Percentiles rank a stretch among this genome's conserved stretches.
Conservation (phyloP, 306 rosid genomes). For the Cucurbita argyrosperma region DNA sequence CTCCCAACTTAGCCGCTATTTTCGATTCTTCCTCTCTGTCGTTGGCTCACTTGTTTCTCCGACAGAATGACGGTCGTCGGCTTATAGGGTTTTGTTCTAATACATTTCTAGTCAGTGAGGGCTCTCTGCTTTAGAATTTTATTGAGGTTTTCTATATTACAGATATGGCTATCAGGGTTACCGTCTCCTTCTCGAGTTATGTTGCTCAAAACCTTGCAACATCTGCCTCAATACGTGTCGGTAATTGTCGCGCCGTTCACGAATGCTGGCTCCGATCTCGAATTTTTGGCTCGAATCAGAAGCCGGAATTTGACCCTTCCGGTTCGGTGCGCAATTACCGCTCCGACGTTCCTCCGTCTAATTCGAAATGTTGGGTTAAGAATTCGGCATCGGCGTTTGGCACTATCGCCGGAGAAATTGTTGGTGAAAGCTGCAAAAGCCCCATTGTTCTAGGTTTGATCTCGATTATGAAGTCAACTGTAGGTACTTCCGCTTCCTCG, state of each 20-base stretch:
- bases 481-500: slow-evolving; percentile 28
- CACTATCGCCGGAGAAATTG: slow-evolving; percentile 44
- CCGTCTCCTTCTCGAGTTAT: slow-evolving; percentile 62
- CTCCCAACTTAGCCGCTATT: background rate
- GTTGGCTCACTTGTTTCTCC: slow-evolving; percentile 15
- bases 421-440: slow-evolving; percentile 31
- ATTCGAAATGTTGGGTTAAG: slow-evolving; percentile 14
- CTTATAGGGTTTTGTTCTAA: slow-evolving; percentile 29
- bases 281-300: slow-evolving; percentile 33
- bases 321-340: slow-evolving; percentile 24
- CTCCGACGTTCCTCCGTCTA: slow-evolving; percentile 12
- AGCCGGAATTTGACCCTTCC: slow-evolving; percentile 33
- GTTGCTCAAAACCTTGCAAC: slow-evolving; percentile 69
- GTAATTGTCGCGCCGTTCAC: slow-evolving; percentile 36
- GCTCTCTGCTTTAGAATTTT: slow-evolving; percentile 29
- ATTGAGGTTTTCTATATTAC: slow-evolving; percentile 13
- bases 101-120: slow-evolving; percentile 3
- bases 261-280: slow-evolving; percentile 60
- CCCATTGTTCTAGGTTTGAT: slow-evolving; percentile 55
- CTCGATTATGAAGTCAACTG: slow-evolving; percentile 71
- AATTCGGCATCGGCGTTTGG: slow-evolving; percentile 20
- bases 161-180: slow-evolving; percentile 65
- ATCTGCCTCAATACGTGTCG: slow-evolving; percentile 44
- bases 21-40: slow-evolving; percentile 22
- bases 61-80: slow-evolving; percentile 15